Evolutionary conservation across 768 basidiomycete species (phyloP).

Genomic region (Calocera viscosa): DNA sequence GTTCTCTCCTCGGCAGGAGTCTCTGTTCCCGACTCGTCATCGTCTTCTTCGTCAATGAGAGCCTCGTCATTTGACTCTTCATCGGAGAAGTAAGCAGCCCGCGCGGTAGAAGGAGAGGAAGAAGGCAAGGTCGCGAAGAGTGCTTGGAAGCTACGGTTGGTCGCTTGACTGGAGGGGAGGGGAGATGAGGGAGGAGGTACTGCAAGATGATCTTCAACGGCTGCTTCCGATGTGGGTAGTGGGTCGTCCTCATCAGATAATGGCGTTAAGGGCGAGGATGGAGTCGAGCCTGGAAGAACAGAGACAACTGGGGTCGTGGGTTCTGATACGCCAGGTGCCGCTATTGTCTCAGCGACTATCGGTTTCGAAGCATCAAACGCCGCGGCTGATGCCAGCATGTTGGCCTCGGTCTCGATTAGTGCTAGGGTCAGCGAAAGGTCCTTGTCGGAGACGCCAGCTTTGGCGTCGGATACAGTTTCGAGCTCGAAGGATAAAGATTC

Average conservation of each 20-base stretch:
- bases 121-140: neutral
- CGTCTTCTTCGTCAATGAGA: neutral
- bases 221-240: neutral
- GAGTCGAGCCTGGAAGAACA: neutral
- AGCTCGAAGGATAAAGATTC: neutral
- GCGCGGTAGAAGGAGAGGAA: neutral
- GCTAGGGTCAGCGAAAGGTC: too few relatives aligned
- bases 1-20: neutral
- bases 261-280: neutral
- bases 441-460: too few relatives aligned
- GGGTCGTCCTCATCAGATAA: neutral
- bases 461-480: too few relatives aligned
- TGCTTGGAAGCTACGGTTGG: neutral
- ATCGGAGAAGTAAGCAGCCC: constrained; percentile 1
- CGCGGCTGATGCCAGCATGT: too few relatives aligned
- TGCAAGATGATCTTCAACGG: neutral
- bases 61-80: constrained; percentile 1
- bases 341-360: too few relatives aligned
- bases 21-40: neutral
- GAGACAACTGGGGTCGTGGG: neutral
- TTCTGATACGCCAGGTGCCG: too few relatives aligned
- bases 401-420: too few relatives aligned
- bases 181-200: neutral
- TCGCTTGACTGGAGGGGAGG: neutral
- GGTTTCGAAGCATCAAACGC: too few relatives aligned